phyloP scores from a whole-genome alignment of 2,329 filamentous ascomycete genomes.

The Cytospora schulzeri region DNA sequence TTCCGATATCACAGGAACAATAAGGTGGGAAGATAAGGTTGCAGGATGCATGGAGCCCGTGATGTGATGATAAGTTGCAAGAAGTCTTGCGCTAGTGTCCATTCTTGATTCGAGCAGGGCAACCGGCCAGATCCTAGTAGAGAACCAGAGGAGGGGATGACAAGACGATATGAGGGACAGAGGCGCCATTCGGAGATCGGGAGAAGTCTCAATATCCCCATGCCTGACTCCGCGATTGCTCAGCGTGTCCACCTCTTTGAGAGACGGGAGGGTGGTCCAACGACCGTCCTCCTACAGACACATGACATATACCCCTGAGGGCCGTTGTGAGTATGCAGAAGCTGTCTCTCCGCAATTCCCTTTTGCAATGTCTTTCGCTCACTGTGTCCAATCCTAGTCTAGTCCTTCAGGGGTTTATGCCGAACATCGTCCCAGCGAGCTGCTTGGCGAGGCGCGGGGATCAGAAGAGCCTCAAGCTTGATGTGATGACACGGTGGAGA shows the following conservation, averaged over 20 bases:
- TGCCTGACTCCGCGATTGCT: background rate
- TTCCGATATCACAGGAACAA: background rate
- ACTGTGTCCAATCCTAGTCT: background rate
- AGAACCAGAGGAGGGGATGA: background rate
- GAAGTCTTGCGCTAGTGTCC: background rate
- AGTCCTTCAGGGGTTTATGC: background rate
- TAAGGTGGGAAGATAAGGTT: constrained; percentile 3
- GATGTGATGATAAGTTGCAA: background rate
- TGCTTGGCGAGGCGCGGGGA: background rate
- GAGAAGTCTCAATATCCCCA: background rate
- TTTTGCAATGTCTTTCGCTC: background rate
- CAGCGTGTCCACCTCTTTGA: background rate
- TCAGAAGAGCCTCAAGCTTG: background rate
- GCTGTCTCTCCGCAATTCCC: background rate
- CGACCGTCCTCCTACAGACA: background rate
- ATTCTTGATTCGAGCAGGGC: background rate
- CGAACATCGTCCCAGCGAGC: background rate
- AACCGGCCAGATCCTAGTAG: background rate
- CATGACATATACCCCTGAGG: background rate
- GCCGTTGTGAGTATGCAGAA: background rate
- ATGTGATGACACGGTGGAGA: background rate
- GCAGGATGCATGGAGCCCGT: constrained; percentile 1
- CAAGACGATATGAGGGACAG: background rate
- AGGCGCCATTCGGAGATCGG: background rate
- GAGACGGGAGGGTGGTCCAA: background rate